Base-by-base conservation (phyloP, 2,329 filamentous ascomycete genomes). In the Xylariaceae sp. region DNA sequence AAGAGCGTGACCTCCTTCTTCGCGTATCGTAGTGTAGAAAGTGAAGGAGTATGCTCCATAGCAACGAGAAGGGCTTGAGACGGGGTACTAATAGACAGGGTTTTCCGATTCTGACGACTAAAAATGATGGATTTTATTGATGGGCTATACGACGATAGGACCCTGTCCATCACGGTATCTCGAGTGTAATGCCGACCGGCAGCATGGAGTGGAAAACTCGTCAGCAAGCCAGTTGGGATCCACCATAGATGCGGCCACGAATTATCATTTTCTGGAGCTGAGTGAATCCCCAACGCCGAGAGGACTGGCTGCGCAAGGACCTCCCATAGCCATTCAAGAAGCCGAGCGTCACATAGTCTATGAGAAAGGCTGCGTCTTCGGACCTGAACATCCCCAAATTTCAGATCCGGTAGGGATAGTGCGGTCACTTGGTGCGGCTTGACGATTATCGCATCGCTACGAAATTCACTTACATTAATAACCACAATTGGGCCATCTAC, bases 91-190 rank as follows among this genome's bases (percentile, higher is more conserved):
- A n/a, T n/a, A n/a, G n/a, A n/a, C n/a, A n/a, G 17, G 35, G 17
- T 37, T 20, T 33, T 19, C 6, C 12, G 10, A 5, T 8, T 27
- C 21, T 22, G 25, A 37, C 45, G 55, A 10, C 47, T 49, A 17
- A 60, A 40, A 19, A 65, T 51, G 2, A 71, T 33, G 1, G 63
- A 48, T 47, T 61, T 64, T 20, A 70, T 40, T 2, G 67, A 67
- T 1, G 60, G 54, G n/a, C 46, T 57, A 41, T 70, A 72, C 0
- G 67, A 70, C 4, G 67, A 72, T 2, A 70, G 56, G 4, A 64
- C 66, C 34, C 62, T 51, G 36, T 68, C 63, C 1, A 70, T 33
- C 0, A 62, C 62, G 0, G 60, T 62, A 10, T 62, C 45, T 0
- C 40, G 35, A 6, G 41, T 17, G 2, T 25, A 10, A 40, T 68